Evolutionary conservation across 352 stramenopile species (phyloP).

Genomic region (Phytopythium oedochilum): DNA sequence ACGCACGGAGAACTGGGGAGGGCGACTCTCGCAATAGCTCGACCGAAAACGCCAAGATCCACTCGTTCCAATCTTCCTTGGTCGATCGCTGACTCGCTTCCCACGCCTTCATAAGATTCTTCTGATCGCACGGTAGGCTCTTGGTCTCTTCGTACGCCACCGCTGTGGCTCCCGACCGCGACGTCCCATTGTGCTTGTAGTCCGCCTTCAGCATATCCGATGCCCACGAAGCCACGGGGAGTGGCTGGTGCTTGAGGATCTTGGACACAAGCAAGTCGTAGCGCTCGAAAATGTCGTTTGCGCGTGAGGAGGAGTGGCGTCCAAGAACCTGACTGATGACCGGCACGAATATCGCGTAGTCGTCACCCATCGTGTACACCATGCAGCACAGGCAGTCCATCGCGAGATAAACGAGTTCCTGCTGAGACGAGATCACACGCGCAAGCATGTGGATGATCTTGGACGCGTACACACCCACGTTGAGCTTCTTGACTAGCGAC

Average conservation of each 20-base stretch:
- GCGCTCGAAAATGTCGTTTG: constrained; percentile 84
- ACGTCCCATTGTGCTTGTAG: constrained; percentile 27
- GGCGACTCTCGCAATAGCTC: constrained; percentile 97
- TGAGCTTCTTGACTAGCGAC: constrained; percentile 87
- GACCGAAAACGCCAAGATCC: constrained; percentile 97
- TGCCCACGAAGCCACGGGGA: constrained; percentile 79
- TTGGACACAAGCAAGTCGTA: constrained; percentile 87
- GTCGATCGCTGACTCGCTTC: constrained; percentile 79
- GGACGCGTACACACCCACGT: constrained; percentile 83
- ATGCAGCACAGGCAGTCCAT: constrained; percentile 88
- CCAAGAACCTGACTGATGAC: constrained; percentile 82
- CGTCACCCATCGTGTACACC: constrained; percentile 87
- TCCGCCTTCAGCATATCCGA: constrained; percentile 61
- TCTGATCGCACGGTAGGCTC: constrained; percentile 74
- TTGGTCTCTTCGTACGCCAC: constrained; percentile 58
- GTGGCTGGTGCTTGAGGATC: constrained; percentile 83
- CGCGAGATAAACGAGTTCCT: constrained; percentile 79
- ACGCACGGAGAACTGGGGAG: constrained; percentile 92
- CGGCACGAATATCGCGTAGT: constrained; percentile 87
- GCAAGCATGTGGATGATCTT: constrained; percentile 90
- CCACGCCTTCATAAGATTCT: constrained; percentile 84
- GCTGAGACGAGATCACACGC: constrained; percentile 77
- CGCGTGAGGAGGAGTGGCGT: constrained; percentile 47
- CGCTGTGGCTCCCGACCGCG: neutral
- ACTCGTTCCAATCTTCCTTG: constrained; percentile 98